A percentile compares a stretch with the other conserved stretches of the same genome.
These are phyloP conservation scores for Ganoderma meredithae DNA, from an alignment of 1,284 basidiomycete species.

Conservation along the genomic window DNA sequence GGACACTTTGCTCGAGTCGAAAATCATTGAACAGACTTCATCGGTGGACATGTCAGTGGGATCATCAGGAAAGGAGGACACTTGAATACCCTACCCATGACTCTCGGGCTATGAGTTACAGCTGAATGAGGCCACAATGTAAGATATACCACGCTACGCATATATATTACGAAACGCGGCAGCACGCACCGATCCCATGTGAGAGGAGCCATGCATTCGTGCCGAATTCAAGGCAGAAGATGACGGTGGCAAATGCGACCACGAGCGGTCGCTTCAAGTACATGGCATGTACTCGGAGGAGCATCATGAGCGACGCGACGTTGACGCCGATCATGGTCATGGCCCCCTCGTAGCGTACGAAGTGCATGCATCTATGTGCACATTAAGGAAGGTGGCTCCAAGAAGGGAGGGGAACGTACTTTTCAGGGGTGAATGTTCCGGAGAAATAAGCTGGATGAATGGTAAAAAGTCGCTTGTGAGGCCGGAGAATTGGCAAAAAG, in stretches of 20 bases:
- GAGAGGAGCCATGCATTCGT: conserved; percentile 58
- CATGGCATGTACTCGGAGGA: conserved; percentile 57
- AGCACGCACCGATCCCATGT: conserved; percentile 30
- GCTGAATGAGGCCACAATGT: conserved; percentile 11
- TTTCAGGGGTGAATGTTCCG: conserved; percentile 46
- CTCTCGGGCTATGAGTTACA: conserved; percentile 19
- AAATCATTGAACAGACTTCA: conserved; percentile 63
- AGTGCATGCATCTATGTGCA: conserved; percentile 49
- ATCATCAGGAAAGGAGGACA: background rate
- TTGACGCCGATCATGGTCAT: conserved; percentile 58
- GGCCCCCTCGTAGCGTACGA: conserved; percentile 58
- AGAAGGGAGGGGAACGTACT: conserved; percentile 39
- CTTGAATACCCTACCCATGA: conserved; percentile 22
- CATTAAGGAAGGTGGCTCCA: background rate
- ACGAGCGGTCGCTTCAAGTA: conserved; percentile 48
- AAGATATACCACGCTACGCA: background rate
- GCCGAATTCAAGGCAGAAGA: conserved; percentile 50
- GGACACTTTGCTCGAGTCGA: conserved; percentile 44
- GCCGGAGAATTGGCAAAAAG: background rate
- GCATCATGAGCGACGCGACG: conserved; percentile 61
- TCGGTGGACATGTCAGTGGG: background rate
- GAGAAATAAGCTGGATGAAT: conserved; percentile 51
- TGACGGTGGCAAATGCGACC: conserved; percentile 44
- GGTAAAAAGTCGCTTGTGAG: background rate
- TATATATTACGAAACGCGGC: background rate